A percentile compares a stretch with the other conserved stretches of the same genome.
phyloP scores from a whole-genome alignment of 176 grass and related monocot species.

The Carex myosuroides region DNA sequence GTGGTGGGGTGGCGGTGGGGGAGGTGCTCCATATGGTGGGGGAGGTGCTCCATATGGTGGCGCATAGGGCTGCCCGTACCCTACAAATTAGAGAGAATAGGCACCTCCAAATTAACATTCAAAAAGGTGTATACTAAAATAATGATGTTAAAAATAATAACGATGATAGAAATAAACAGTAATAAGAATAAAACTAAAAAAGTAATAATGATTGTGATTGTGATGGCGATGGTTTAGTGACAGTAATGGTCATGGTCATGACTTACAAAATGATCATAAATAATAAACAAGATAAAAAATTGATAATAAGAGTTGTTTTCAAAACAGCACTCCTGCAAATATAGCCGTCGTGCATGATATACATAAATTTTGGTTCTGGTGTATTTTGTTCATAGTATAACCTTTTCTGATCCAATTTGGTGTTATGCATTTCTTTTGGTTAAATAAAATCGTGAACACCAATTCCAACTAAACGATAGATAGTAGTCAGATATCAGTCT shows the following conservation, averaged over 20 bases:
- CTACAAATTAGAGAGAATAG: neutral
- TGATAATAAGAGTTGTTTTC: too few relatives aligned
- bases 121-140: neutral
- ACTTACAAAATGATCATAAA: too few relatives aligned
- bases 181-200: neutral
- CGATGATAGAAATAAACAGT: neutral
- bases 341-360: neutral
- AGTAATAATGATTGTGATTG: neutral
- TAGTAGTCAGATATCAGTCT: neutral
- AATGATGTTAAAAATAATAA: neutral
- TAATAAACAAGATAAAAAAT: too few relatives aligned
- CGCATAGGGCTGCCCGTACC: constrained; percentile 2
- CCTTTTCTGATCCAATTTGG: neutral
- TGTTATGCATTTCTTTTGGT: neutral
- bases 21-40: constrained; percentile 3
- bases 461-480: neutral
- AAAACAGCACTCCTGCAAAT: neutral
- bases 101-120: neutral
- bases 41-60: constrained; percentile 13
- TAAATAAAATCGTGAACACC: neutral
- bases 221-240: neutral
- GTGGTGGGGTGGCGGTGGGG: neutral
- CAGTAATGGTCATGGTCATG: neutral
- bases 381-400: neutral
- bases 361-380: neutral